Base-by-base conservation (phyloP, 805 yeast species). In the Hanseniaspora vineae region DNA sequence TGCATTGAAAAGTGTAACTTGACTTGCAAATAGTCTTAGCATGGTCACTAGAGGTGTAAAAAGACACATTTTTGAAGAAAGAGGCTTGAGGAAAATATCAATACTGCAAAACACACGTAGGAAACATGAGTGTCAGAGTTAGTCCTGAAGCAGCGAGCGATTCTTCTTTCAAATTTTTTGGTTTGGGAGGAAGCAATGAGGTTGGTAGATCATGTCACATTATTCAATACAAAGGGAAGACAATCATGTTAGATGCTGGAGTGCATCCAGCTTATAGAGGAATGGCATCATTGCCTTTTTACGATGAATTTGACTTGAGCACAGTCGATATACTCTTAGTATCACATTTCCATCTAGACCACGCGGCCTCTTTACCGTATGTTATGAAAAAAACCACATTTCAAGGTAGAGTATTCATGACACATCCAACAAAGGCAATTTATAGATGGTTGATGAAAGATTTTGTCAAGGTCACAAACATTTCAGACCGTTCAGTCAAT, bases 381-480 rank as follows among this genome's bases (percentile, higher is more conserved):
- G 97, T 92, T 42, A 88, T 92, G 97, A 96, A 88, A 58, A 94
- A 88, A 58, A 92, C 99, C 0, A 84, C 76, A 54, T 92, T 92
- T 70, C 81, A 79, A 58, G 99, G 99, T 2, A 76, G 96, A 44
- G 98, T 92, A 5, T 90, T 90, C 63, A 92, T 92, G 99, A 92
- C 99, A 31, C 97, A 92, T 65, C 97, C 99, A 6, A 92, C 98
- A 0, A 92, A 92, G 68, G 97, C 98, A 39, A 92, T 92, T 49
- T 92, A 89, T 64, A 76, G 96, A 54, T 92, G 98, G 97, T 73
- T 92, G 42, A 66, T 92, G 49, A 81, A 88, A 51, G 99, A 92
- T 71, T 92, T 89, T 58, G 97, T 92, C 15, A 75, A 90, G 57
- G 97, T 92, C 29, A 86, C 96, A 0, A 72, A 72, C 9, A 73